Conservation (phyloP, 768 basidiomycete species). For the Pleurotus sapidus region DNA sequence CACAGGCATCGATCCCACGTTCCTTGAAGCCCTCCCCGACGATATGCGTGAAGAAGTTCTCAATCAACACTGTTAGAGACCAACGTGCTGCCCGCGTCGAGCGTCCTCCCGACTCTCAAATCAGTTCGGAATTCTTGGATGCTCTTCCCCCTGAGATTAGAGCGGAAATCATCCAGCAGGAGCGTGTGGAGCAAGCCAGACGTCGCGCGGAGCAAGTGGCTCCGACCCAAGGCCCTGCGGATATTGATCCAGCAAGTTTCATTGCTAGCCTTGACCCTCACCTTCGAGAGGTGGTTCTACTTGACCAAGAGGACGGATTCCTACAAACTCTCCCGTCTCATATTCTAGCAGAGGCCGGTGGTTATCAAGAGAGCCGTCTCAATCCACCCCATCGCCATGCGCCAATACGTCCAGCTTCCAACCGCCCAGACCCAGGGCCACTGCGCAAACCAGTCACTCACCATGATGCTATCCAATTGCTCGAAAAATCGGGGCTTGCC, state of each 20-base stretch:
- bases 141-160: conserved; percentile 95
- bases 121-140: conserved; percentile 93
- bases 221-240: conserved; percentile 46
- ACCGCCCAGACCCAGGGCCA: neutral
- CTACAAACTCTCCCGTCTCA: conserved; percentile 79
- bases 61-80: conserved; percentile 94
- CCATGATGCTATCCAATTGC: conserved; percentile 89
- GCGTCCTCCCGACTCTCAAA: conserved; percentile 78
- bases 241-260: conserved; percentile 88
- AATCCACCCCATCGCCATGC: conserved; percentile 23
- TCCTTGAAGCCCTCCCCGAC: conserved; percentile 95
- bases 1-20: conserved; percentile 97
- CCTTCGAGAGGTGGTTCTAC: conserved; percentile 84
- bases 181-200: conserved; percentile 79
- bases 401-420: conserved; percentile 18
- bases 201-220: conserved; percentile 40
- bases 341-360: conserved; percentile 81
- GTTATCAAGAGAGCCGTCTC: conserved; percentile 53
- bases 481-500: conserved; percentile 88
- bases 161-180: conserved; percentile 95
- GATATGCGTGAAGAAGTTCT: conserved; percentile 99
- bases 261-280: conserved; percentile 89
- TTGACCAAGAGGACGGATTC: conserved; percentile 87
- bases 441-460: conserved; percentile 51
- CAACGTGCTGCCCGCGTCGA: conserved; percentile 76